Base-by-base conservation (phyloP, 2,329 filamentous ascomycete genomes). In the Periglandula ipomoeae region DNA sequence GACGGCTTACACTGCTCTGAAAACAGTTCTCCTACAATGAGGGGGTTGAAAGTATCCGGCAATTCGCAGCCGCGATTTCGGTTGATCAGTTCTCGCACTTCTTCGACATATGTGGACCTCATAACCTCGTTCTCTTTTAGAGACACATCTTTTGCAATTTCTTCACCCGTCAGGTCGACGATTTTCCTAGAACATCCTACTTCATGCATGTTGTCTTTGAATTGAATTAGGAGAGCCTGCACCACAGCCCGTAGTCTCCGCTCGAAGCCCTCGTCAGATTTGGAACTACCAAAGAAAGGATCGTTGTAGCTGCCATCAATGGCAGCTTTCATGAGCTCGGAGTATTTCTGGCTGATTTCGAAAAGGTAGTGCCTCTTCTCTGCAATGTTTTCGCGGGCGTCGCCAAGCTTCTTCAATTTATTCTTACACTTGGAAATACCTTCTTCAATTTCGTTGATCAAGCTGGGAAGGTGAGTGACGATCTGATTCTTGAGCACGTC, bases 11-110 rank as follows among this genome's bases (percentile, higher is more conserved):
- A 79, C 50, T 85, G 80, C 46, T 82, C 72, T n/a, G 64, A 63
- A 56, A 86, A 86, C 0, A 87, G 60, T 17, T 83, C 74, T 0
- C 67, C 65, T 0, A 85, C 70, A 10, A 85, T 64, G 46, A 79
- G 58, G 0, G 81, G 75, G 51, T 82, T 81, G 60, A 80, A 84
- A 0, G 68, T 77, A 0, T 81, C 79, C 0, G 79, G 77, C 0
- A 86, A 61, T 58, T 86, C 82, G 7, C 72, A 63, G 3, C 64
- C 63, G 13, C 58, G 55, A 34, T 44, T 55, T 1, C 54, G 52
- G 6, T 49, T 10, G 32, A 65, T 59, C 2, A 57, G 45, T 1
- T 26, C 13, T 2, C 47, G 41, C 13, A 62, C 52, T 3, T 60
- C 52, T 2, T 51, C 7, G 6, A 61, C 40, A 6, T 55, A 61